Evolutionary conservation across 139 green algal species (phyloP).

Genomic region (Haematococcus lacustris): DNA sequence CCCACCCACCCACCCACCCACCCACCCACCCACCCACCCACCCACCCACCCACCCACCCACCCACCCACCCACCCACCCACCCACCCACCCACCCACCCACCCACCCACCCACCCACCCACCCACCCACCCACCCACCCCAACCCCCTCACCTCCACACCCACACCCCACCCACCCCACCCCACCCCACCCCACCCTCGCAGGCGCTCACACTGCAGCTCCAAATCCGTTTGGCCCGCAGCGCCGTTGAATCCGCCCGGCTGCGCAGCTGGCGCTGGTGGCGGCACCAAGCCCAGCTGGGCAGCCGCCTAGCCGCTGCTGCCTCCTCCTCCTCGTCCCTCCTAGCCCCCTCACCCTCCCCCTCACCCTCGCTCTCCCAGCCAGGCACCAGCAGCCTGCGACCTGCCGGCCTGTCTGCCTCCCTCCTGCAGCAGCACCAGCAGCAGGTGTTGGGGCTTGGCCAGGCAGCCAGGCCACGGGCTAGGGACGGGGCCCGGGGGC

Average conservation of each 20-base stretch:
- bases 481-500: neutral
- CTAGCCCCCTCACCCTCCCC: too few relatives aligned
- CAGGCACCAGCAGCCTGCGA: neutral
- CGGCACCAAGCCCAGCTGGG: neutral
- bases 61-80: too few relatives aligned
- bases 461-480: neutral
- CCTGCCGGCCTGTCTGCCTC: neutral
- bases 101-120: too few relatives aligned
- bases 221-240: conserved; percentile 13
- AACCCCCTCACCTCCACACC: too few relatives aligned
- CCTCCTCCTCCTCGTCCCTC: neutral
- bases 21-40: too few relatives aligned
- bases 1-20: too few relatives aligned
- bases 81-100: too few relatives aligned
- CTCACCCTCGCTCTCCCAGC: neutral
- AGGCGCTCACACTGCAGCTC: conserved; percentile 17
- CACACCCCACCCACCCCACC: too few relatives aligned
- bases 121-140: too few relatives aligned
- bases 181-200: too few relatives aligned
- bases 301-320: neutral
- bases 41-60: too few relatives aligned
- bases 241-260: conserved; percentile 9
- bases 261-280: conserved; percentile 11
- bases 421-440: neutral
- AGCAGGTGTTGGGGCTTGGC: neutral